These are phyloP conservation scores for Adansonia gregorii DNA, from an alignment of 441 rosid genomes.

Conservation along the genomic window DNA sequence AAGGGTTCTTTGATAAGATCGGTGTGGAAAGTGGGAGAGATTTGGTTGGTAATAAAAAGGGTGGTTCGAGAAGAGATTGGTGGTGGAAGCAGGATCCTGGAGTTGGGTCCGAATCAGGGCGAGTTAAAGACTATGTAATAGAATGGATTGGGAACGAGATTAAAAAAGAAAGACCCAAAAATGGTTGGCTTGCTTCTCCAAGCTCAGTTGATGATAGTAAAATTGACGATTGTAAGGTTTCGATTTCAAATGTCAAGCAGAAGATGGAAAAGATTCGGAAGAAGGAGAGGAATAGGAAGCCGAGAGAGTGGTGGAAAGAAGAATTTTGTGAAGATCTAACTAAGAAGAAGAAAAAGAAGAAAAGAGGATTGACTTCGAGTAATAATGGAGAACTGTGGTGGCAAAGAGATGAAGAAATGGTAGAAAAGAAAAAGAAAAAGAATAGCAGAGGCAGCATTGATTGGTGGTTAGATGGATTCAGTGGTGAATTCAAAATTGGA, in stretches of 20 bases:
- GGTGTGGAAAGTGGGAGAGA: slow-evolving; percentile 61
- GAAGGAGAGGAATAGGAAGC: slow-evolving; percentile 63
- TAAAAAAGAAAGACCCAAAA: slow-evolving; percentile 73
- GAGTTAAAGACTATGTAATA: slow-evolving; percentile 86
- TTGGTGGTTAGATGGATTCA: slow-evolving; percentile 81
- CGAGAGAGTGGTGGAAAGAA: slow-evolving; percentile 96
- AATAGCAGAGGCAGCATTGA: slow-evolving; percentile 67
- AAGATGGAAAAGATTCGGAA: slow-evolving; percentile 48
- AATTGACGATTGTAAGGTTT: slow-evolving; percentile 26
- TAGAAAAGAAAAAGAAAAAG: slow-evolving; percentile 48
- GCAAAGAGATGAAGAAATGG: slow-evolving; percentile 58
- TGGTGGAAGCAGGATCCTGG: slow-evolving; percentile 91
- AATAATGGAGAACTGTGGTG: slow-evolving; percentile 65
- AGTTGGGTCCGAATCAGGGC: slow-evolving; percentile 70
- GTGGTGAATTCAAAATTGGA: slow-evolving; percentile 61
- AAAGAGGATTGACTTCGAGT: slow-evolving; percentile 42
- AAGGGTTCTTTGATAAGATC: slow-evolving; percentile 48
- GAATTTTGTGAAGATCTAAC: slow-evolving; percentile 87
- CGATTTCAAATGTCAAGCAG: slow-evolving; percentile 40
- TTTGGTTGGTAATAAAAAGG: slow-evolving; percentile 41
- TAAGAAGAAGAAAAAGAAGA: slow-evolving; percentile 63
- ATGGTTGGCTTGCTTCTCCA: slow-evolving; percentile 49
- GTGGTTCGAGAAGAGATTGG: slow-evolving; percentile 74
- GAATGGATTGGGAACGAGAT: slow-evolving; percentile 94
- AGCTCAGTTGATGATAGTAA: slow-evolving; percentile 25